Base-by-base conservation (phyloP, 495 filamentous ascomycete species). In the Penicillium antarcticum region DNA sequence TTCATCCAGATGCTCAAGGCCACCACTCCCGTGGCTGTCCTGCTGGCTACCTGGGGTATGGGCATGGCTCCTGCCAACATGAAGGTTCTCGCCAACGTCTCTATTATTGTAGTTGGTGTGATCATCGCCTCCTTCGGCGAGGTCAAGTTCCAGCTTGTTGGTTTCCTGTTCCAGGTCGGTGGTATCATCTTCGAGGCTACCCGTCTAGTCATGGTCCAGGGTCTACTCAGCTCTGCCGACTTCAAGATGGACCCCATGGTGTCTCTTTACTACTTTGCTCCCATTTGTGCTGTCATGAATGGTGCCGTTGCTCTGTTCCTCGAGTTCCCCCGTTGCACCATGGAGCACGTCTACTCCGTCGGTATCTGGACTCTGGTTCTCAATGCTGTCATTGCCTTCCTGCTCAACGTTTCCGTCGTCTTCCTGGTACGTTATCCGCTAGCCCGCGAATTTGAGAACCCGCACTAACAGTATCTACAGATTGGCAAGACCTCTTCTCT, bases 1-100 rank as follows among this genome's bases (percentile, higher is more conserved):
- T 97, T 97, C 71, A 97, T 97, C 68, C 91, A 97, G 77, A 97
- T 97, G 91, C 81, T 97, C 61, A 96, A 96, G 88, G 91, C 91
- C 57, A 94, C 89, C 29, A 95, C 87, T 34, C 92, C 91, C 23
- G 91, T 96, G 46, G 91, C 88, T 38, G 90, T 95, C 53, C 81
- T 97, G 23, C 65, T 96, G 47, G 85, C 87, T 38, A 86, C 87
- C 57, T 97, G 91, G 91, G 76, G 78, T 34, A 82, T 95, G 65
- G 86, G 87, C 52, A 81, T 92, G 58, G 82, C 87, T 16, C 80
- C 83, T 45, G 85, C 87, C 29, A 91, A 90, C 72, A 63, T 89
- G 53, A 90, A 83, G 73, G 82, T 87, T 17, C 84, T 97, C 53
- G 75, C 81, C 57, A 97, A 96, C 66, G 90, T 97, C 43, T 87